Percentiles rank a stretch among this genome's conserved stretches.
These are phyloP conservation scores for Talaromyces amestolkiae DNA, from an alignment of 2,329 filamentous ascomycete genomes.

Conservation along the genomic window DNA sequence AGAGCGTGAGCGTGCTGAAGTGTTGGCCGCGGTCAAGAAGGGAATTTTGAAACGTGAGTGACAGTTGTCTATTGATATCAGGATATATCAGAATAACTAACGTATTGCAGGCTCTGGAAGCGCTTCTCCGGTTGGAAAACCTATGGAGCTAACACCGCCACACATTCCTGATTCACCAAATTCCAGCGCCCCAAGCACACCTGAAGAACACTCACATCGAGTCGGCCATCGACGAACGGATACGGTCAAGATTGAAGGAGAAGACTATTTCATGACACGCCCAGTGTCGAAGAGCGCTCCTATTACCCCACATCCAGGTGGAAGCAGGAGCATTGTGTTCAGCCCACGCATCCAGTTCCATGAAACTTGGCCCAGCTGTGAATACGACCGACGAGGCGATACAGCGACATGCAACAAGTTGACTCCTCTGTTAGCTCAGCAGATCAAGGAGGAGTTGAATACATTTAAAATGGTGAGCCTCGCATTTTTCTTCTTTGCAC, in stretches of 20 bases:
- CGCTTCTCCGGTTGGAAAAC: conserved; percentile 66
- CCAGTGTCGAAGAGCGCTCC: conserved; percentile 69
- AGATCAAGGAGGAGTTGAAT: conserved; percentile 99
- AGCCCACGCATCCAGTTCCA: conserved; percentile 92
- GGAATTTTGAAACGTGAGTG: conserved; percentile 86
- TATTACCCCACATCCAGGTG: conserved; percentile 38
- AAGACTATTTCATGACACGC: conserved; percentile 86
- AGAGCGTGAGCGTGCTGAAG: conserved; percentile 85
- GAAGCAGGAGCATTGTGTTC: conserved; percentile 63
- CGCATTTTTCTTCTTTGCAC: background rate
- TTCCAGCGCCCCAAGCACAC: conserved; percentile 84
- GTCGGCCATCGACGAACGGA: conserved; percentile 63
- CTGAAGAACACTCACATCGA: conserved; percentile 65
- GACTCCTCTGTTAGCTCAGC: conserved; percentile 94
- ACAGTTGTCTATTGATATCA: background rate
- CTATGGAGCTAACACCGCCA: conserved; percentile 51
- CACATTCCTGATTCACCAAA: conserved; percentile 72
- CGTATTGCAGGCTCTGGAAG: conserved; percentile 58
- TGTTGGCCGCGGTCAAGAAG: conserved; percentile 87
- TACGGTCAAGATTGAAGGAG: conserved; percentile 71
- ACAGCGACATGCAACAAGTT: conserved; percentile 97
- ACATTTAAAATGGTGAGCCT: conserved; percentile 95
- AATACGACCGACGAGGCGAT: conserved; percentile 94
- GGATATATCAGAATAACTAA: background rate
- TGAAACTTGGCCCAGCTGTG: conserved; percentile 91